Evolutionary conservation across 1,284 basidiomycete species (phyloP).

Genomic region (Austropuccinia psidii): DNA sequence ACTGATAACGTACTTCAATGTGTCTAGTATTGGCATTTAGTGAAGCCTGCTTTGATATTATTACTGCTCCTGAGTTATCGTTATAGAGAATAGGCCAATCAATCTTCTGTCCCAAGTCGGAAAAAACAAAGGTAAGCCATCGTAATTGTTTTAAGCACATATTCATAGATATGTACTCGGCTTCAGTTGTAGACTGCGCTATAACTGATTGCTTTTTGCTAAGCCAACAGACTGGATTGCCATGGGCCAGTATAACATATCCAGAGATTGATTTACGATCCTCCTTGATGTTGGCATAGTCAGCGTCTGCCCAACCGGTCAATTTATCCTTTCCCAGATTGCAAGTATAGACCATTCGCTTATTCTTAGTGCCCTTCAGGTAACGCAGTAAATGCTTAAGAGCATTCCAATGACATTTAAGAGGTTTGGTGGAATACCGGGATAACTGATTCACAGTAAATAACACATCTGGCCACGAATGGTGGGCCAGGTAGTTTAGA

Average conservation of each 20-base stretch:
- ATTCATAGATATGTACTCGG: neutral
- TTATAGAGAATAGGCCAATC: neutral
- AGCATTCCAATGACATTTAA: neutral
- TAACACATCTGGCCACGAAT: neutral
- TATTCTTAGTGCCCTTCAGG: neutral
- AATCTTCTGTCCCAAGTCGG: neutral
- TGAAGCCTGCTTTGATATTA: neutral
- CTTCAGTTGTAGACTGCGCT: neutral
- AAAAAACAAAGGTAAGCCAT: neutral
- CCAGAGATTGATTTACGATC: neutral
- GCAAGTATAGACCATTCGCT: neutral
- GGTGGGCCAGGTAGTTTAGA: neutral
- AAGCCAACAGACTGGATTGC: neutral
- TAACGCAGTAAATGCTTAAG: neutral
- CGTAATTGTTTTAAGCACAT: neutral
- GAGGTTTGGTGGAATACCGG: neutral
- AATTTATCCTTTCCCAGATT: neutral
- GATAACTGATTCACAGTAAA: neutral
- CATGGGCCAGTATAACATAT: neutral
- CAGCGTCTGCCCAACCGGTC: neutral
- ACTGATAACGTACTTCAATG: slow-evolving; percentile 23
- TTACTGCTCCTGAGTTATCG: neutral
- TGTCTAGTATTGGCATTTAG: slow-evolving; percentile 3
- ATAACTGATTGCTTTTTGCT: neutral
- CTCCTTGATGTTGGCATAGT: neutral